Evolutionary conservation across 352 stramenopile species (phyloP), one percentile per base, ranked within the genome.

Genomic region (Globisporangium okanoganense): DNA sequence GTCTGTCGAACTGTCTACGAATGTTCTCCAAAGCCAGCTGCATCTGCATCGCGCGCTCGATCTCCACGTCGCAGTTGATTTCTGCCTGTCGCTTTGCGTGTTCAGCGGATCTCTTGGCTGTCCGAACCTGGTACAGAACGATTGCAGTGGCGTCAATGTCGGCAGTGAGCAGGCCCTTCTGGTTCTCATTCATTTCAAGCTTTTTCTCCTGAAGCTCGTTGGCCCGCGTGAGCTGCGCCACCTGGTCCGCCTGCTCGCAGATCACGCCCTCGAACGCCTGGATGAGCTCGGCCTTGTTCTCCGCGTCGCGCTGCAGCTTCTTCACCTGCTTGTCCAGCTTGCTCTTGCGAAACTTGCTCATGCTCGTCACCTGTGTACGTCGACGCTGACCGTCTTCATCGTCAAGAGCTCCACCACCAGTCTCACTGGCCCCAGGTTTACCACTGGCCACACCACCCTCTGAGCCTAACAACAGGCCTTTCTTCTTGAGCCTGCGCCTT

Each of bases 291-390:
- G 45, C 49, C 33, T 85, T 84, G 22, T 73, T 68, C 10, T 61
- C 73, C 1, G 80, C 35, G 3, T 90, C 79, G 16, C 71, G 70
- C 58, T 87, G 69, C 12, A 88, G 66, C 62, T 88, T 86, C 40
- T 70, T 81, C 20, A 88, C 74, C 8, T 82, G 66, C 3, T 73
- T 72, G 38, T 89, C 82, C 24, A 91, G 67, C 40, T 91, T 89
- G 43, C 69, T 91, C 41, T 85, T 85, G 13, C 79, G 69, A 29
- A 85, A 89, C 5, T 75, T 73, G 44, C 79, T 90, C 80, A 88
- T 88, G 1, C 75, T 73, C 8, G 80, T 66, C 16, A 81, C 44
- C 55, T 82, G 72, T 1, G 65, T 75, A 6, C 59, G 58, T 4
- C 43, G 62, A 9, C 31, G 31, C n/a, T 53, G 61, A 0, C 24